phyloP scores from a whole-genome alignment of 83 land plant species.

The Larix sibirica region DNA sequence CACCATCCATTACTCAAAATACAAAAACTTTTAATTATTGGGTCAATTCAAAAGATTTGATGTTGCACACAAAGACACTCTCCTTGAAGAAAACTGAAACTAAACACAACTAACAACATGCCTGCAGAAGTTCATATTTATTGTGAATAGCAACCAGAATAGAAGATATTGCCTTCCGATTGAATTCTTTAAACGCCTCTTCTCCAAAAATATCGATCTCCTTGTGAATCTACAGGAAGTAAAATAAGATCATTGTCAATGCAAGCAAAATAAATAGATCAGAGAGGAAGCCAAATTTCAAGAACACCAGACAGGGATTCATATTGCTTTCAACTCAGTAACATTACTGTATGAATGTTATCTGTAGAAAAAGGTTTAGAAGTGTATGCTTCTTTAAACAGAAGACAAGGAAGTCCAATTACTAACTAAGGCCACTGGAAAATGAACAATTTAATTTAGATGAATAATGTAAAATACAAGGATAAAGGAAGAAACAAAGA shows the following conservation, averaged over 20 bases:
- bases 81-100: slow-evolving; percentile 9
- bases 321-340: neutral
- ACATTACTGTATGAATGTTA: neutral
- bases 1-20: neutral
- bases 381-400: neutral
- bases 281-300: neutral
- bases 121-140: slow-evolving; percentile 48
- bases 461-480: neutral
- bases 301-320: neutral
- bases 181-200: slow-evolving; percentile 35
- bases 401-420: neutral
- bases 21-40: neutral
- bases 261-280: neutral
- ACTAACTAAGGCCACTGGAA: neutral
- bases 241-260: neutral
- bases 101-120: slow-evolving; percentile 33
- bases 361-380: neutral
- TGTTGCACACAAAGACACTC: neutral
- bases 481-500: neutral
- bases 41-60: neutral
- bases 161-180: slow-evolving; percentile 36
- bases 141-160: slow-evolving; percentile 47
- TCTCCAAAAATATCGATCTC: slow-evolving; percentile 57
- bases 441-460: neutral
- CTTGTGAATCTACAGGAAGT: slow-evolving; percentile 51